Percentiles rank a stretch among this genome's conserved stretches.
phyloP scores from a whole-genome alignment of 2,329 filamentous ascomycete species.

The Ophiosphaerella narmari region DNA sequence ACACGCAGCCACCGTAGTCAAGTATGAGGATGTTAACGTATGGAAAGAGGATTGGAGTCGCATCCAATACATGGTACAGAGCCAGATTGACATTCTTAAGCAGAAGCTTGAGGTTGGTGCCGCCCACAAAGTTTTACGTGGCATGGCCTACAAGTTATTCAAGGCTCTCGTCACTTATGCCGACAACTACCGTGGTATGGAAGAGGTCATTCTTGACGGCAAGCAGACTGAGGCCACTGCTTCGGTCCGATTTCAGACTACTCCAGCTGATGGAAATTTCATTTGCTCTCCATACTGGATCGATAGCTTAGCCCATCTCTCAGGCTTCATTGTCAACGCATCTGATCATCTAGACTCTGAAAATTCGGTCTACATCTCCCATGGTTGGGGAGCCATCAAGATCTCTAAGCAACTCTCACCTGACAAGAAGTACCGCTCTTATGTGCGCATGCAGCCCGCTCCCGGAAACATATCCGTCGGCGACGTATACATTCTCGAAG shows the following conservation, averaged over 20 bases:
- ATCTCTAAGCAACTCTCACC: constrained; percentile 58
- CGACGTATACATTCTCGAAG: constrained; percentile 65
- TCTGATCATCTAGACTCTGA: constrained; percentile 63
- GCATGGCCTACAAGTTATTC: constrained; percentile 78
- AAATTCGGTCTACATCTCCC: constrained; percentile 65
- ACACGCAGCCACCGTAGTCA: constrained; percentile 66
- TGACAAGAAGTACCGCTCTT: constrained; percentile 61
- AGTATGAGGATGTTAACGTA: constrained; percentile 62
- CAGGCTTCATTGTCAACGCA: constrained; percentile 65
- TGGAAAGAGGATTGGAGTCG: constrained; percentile 71
- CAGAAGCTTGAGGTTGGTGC: constrained; percentile 67
- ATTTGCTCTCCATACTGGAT: constrained; percentile 65
- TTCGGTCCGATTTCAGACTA: constrained; percentile 59
- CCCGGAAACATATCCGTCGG: constrained; percentile 61
- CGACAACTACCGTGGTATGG: constrained; percentile 62
- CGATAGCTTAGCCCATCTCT: constrained; percentile 61
- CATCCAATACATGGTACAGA: constrained; percentile 63
- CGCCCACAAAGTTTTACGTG: constrained; percentile 73
- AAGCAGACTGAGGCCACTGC: constrained; percentile 61
- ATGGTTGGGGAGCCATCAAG: constrained; percentile 65
- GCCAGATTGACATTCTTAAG: constrained; percentile 67
- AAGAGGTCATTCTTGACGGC: constrained; percentile 63
- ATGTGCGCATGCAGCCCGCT: constrained; percentile 65
- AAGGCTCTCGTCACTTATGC: constrained; percentile 62
- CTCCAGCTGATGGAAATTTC: constrained; percentile 59